Base-by-base conservation (phyloP, 805 yeast genomes). In the Wickerhamiella azyma region DNA sequence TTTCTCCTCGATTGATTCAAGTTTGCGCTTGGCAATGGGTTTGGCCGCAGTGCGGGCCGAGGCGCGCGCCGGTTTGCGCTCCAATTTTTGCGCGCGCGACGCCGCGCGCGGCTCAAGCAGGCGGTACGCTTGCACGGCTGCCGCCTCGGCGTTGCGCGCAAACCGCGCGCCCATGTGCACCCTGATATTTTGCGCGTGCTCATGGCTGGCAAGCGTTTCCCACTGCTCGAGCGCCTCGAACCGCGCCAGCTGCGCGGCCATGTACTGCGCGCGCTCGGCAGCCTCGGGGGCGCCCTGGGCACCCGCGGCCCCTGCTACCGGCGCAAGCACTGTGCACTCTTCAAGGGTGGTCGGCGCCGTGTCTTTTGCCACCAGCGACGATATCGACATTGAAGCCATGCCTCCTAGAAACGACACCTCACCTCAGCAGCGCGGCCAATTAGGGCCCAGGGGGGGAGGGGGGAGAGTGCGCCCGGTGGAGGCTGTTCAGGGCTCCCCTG, bases 31-130 rank as follows among this genome's bases (percentile, higher is more conserved):
- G 13, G 19, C n/a, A 2, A 24, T 9, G 24, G 37, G 37, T 6
- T 7, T n/a, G 9, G 11, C 14, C 33, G 11, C n/a, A 16, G 33
- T n/a, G n/a, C n/a, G n/a, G n/a, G n/a, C n/a, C n/a, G n/a, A n/a
- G n/a, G n/a, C n/a, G n/a, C n/a, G n/a, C n/a, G 33, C 16, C 16
- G 14, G 11, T 30, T 30, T 21, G 24, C 24, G 24, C 33, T 30
- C 33, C 14, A 30, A 13, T 39, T 18, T 43, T 26, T 26, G 11
- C n/a, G 26, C 43, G 8, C 44, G 43, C 16, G 33, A 19, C 19
- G 30, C 37, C 9, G 48, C 48, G 18, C 48, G 45, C 8, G 48
- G 30, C 33, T 28, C 42, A 14, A 46, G 48, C 8, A 21, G 19
- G 2, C 41, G 35, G 24, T 18, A 46, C 17, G 43, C 45, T 13